These are phyloP conservation scores for Aureobasidium namibiae DNA, from an alignment of 2,329 filamentous ascomycete genomes.

Conservation along the genomic window DNA sequence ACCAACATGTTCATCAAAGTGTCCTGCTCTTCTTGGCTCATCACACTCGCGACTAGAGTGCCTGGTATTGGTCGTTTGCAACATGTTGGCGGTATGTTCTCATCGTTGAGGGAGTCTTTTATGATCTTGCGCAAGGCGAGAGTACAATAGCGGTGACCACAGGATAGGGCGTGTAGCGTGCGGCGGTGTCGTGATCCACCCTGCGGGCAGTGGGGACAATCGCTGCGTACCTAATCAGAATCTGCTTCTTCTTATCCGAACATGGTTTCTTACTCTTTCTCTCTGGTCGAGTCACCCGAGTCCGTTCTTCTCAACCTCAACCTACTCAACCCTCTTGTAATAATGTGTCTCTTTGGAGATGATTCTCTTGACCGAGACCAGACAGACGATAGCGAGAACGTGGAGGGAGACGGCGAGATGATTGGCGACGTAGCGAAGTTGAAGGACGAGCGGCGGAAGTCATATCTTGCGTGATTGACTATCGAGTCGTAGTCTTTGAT, in stretches of 20 bases:
- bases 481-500: conserved; percentile 28
- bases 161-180: conserved; percentile 26
- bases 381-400: conserved; percentile 23
- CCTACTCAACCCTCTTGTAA: conserved; percentile 25
- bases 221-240: neutral
- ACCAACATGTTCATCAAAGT: conserved; percentile 25
- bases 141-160: conserved; percentile 27
- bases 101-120: conserved; percentile 27
- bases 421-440: conserved; percentile 21
- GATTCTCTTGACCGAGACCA: conserved; percentile 20
- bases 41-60: conserved; percentile 29
- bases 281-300: conserved; percentile 20
- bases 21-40: conserved; percentile 31
- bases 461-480: conserved; percentile 20
- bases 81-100: conserved; percentile 29
- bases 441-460: conserved; percentile 20
- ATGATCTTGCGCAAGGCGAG: conserved; percentile 27
- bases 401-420: conserved; percentile 23
- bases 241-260: neutral
- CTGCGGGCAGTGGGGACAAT: conserved; percentile 27
- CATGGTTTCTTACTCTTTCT: conserved; percentile 11
- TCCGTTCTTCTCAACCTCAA: conserved; percentile 21
- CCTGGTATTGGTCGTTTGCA: conserved; percentile 34
- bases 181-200: conserved; percentile 20
- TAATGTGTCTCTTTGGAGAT: conserved; percentile 26